Conservation (phyloP, 441 rosid species). For the Omphalea diandra region DNA sequence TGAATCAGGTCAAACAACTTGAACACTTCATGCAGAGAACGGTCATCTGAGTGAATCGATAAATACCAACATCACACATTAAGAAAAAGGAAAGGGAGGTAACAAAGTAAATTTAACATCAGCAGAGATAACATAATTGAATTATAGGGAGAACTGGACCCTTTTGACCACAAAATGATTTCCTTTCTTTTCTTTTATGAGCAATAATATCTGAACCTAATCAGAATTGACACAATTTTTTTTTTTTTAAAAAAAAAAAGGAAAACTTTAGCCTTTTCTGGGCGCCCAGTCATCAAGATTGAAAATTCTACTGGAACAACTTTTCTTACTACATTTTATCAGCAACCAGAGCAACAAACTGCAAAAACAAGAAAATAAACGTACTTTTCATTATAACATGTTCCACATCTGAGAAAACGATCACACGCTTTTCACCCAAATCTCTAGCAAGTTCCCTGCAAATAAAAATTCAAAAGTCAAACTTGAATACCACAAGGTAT, state of each 20-base stretch:
- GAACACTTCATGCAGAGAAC: slow-evolving; percentile 82
- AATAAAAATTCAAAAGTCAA: slow-evolving; percentile 3
- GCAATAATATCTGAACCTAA: neutral
- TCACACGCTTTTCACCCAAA: slow-evolving; percentile 67
- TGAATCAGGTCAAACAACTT: slow-evolving; percentile 93
- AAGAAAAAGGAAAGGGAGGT: neutral
- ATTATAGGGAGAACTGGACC: neutral
- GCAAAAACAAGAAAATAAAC: slow-evolving; percentile 19
- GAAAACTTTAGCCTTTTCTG: no score
- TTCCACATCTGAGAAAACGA: slow-evolving; percentile 74
- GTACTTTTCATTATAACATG: slow-evolving; percentile 77
- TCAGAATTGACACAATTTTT: neutral
- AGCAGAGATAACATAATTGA: neutral
- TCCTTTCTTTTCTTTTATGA: neutral
- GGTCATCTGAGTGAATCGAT: slow-evolving; percentile 50
- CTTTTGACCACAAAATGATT: neutral
- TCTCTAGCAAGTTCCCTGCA: slow-evolving; percentile 82
- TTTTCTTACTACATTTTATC: slow-evolving; percentile 7
- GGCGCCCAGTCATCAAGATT: neutral
- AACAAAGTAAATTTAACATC: neutral
- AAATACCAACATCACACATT: slow-evolving; percentile 11
- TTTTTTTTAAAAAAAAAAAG: no score
- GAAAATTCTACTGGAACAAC: neutral
- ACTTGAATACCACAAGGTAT: neutral
- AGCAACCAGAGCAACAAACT: slow-evolving; percentile 6